Evolutionary conservation across 108 stramenopile genomes (phyloP).

Genomic region (Cylindrotheca fusiformis): DNA sequence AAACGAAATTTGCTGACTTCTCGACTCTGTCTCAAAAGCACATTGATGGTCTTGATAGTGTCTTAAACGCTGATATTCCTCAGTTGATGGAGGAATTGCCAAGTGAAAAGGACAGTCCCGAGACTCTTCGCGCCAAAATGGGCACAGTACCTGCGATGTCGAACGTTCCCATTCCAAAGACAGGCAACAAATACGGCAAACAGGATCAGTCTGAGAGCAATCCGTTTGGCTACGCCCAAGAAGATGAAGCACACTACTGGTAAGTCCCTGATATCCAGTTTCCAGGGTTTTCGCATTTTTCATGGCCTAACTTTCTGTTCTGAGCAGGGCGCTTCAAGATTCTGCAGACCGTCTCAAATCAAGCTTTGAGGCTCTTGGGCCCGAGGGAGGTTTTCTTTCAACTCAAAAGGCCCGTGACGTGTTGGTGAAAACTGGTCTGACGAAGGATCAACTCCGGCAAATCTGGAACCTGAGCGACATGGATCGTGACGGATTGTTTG

Average conservation of each 20-base stretch:
- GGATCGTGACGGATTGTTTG: conserved; percentile 90
- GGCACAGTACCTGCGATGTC: conserved; percentile 9
- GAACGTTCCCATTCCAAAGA: conserved; percentile 63
- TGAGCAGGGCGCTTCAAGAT: conserved; percentile 72
- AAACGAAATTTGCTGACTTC: conserved; percentile 90
- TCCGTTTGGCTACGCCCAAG: conserved; percentile 75
- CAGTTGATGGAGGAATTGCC: conserved; percentile 73
- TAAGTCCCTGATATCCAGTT: conserved; percentile 16
- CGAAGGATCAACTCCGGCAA: conserved; percentile 84
- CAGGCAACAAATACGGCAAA: conserved; percentile 66
- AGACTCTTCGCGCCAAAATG: conserved; percentile 74
- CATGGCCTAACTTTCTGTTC: conserved; percentile 7
- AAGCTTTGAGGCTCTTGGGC: conserved; percentile 75
- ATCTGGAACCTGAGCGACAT: conserved; percentile 94
- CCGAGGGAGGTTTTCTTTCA: conserved; percentile 78
- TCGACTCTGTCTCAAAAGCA: conserved; percentile 68
- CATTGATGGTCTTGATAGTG: conserved; percentile 76
- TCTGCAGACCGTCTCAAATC: conserved; percentile 67
- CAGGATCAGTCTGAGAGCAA: conserved; percentile 53
- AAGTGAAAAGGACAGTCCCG: conserved; percentile 82
- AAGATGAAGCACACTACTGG: conserved; percentile 78
- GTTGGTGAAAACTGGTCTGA: conserved; percentile 79
- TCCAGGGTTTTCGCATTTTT: not conserved
- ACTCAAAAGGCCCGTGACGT: conserved; percentile 80
- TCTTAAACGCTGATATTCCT: conserved; percentile 58